Base-by-base conservation (phyloP, 768 basidiomycete genomes). In the Royoungia palumana region DNA sequence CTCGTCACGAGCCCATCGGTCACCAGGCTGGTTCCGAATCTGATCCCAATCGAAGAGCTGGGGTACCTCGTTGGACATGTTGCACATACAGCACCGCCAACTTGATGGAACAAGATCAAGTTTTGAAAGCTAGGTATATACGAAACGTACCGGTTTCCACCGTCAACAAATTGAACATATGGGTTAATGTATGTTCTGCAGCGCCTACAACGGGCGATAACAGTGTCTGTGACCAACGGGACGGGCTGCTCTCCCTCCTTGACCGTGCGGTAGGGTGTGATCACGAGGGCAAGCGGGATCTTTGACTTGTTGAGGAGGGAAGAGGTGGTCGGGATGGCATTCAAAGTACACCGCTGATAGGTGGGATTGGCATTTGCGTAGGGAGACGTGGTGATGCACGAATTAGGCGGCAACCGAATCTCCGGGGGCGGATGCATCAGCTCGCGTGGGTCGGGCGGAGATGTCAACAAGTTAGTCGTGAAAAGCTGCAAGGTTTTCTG, bases 71-170 rank as follows among this genome's bases (percentile, higher is more conserved):
- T 98, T 99, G 35, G 91, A 89, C 79, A 98, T 84, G 61, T 87
- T 90, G 69, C 96, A 99, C 93, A 99, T 93, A 70, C 93, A 95
- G 69, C 96, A 99, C 65, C 96, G 89, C 96, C 96, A 99, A 54
- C 89, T 87, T 47, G 19, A 48, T 13, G 10, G 27, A n/a, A 49
- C 60, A 28, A 52, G 48, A 48, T 42, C 28, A 44, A 28, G 30
- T 6, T 11, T 3, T 5, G 6, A 37, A 28, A 9, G 28, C 20
- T 2, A 14, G 41, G 30, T n/a, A 6, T 35, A 35, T 4, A 27
- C 2, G 16, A 24, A 46, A 71, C 76, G 52, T 55, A 86, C 80
- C 93, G 83, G 70, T 93, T 94, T 25, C 96, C 96, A 46, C 94
- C 94, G 61, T 99, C 96, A 61, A 98, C 91, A 68, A 98, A 98